Percentiles rank a stretch among this genome's conserved stretches.
Conservation (phyloP, 2,329 filamentous ascomycete species). For the Neofusicoccum kwambonambiense region DNA sequence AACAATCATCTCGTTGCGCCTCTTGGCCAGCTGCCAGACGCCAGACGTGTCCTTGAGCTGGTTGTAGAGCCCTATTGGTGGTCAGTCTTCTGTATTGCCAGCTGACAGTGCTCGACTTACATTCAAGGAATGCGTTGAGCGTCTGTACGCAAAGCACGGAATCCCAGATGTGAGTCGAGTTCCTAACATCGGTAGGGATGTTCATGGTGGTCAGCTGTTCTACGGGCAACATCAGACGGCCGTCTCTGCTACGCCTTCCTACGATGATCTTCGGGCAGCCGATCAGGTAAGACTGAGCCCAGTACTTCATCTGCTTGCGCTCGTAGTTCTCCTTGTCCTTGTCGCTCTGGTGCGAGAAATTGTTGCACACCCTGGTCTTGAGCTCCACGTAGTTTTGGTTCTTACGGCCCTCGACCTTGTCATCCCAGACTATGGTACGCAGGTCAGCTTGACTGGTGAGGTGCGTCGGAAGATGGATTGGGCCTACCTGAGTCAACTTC, state of each 20-base stretch:
- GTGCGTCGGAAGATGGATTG: conserved; percentile 25
- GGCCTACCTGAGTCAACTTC: conserved; percentile 81
- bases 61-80: neutral
- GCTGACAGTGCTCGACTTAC: neutral
- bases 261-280: conserved; percentile 91
- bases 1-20: neutral
- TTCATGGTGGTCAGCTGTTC: conserved; percentile 77
- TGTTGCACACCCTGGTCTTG: conserved; percentile 61
- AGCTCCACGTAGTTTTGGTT: conserved; percentile 89
- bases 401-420: conserved; percentile 65
- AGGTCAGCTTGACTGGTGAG: conserved; percentile 1
- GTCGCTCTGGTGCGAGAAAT: conserved; percentile 46
- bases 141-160: neutral
- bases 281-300: conserved; percentile 93
- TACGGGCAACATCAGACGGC: conserved; percentile 61
- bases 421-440: conserved; percentile 68
- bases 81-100: neutral
- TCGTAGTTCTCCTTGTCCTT: conserved; percentile 75
- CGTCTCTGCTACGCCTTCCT: conserved; percentile 61
- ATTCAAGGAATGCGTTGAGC: neutral
- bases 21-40: neutral
- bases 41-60: neutral
- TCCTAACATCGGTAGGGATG: conserved; percentile 70
- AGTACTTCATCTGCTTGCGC: conserved; percentile 89
- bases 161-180: neutral